phyloP scores from a whole-genome alignment of 1,284 basidiomycete genomes.

The Volvariella volvacea region DNA sequence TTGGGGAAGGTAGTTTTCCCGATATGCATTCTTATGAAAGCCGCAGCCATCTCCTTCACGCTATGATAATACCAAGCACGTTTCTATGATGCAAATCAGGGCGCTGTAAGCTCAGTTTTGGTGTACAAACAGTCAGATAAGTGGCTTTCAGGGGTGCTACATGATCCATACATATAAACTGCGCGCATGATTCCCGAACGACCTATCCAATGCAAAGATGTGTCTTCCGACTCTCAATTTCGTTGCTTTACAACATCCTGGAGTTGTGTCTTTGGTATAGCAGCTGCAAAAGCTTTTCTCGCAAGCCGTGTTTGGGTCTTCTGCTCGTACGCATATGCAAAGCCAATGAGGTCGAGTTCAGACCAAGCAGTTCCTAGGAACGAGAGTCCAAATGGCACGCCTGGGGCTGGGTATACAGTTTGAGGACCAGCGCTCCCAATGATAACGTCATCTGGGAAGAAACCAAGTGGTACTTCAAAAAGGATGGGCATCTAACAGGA shows the following conservation, averaged over 20 bases:
- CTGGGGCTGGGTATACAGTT: conserved; percentile 48
- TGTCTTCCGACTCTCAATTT: too few relatives aligned
- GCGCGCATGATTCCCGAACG: too few relatives aligned
- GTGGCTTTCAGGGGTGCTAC: too few relatives aligned
- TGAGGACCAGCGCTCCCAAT: conserved; percentile 31
- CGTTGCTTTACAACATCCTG: conserved; percentile 22
- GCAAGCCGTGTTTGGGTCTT: conserved; percentile 48
- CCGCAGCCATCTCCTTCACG: too few relatives aligned
- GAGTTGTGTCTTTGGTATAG: conserved; percentile 58
- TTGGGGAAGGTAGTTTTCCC: too few relatives aligned
- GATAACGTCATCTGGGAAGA: conserved; percentile 45
- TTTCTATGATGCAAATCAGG: too few relatives aligned
- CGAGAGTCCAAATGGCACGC: conserved; percentile 56
- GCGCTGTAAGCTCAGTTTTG: too few relatives aligned
- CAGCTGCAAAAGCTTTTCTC: conserved; percentile 45
- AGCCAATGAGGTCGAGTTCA: conserved; percentile 51
- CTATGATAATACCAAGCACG: too few relatives aligned
- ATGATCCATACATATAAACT: too few relatives aligned
- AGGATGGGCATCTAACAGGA: background rate
- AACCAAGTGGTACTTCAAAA: conserved; percentile 58
- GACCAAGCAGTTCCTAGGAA: conserved; percentile 61
- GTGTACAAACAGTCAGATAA: too few relatives aligned
- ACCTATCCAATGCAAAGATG: too few relatives aligned
- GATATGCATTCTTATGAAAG: too few relatives aligned
- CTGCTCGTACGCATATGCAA: conserved; percentile 64